Evolutionary conservation across 371 early-diverging fungal genomes (phyloP).

Genomic region (Amoeboaphelidium occidentale): DNA sequence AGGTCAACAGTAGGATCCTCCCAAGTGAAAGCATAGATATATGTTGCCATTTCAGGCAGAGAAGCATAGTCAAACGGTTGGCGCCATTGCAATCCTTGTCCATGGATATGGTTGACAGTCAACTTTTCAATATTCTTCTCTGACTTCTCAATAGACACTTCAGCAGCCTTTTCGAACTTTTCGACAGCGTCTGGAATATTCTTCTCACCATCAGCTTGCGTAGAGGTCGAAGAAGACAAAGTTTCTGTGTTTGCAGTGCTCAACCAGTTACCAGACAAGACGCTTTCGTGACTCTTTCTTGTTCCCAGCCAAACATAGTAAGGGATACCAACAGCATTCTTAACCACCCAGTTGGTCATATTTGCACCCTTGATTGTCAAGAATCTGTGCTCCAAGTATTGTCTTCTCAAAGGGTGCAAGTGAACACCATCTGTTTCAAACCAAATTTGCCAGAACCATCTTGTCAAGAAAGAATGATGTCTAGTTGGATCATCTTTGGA

Average conservation of each 20-base stretch:
- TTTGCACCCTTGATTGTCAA: conserved; percentile 42
- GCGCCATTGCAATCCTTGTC: conserved; percentile 27
- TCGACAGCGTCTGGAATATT: background rate
- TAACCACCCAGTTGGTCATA: conserved; percentile 40
- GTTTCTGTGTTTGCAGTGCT: too few species aligned
- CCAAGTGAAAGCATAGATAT: conserved; percentile 70
- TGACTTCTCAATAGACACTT: background rate
- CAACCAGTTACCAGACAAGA: too few species aligned
- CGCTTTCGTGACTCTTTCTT: conserved; percentile 6
- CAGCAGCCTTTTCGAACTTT: background rate
- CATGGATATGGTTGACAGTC: conserved; percentile 15
- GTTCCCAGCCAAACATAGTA: conserved; percentile 61
- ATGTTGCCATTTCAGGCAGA: conserved; percentile 43
- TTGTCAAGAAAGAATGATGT: conserved; percentile 39
- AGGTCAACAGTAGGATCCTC: conserved; percentile 58
- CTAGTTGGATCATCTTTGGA: conserved; percentile 23
- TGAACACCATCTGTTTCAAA: conserved; percentile 54
- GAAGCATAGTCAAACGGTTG: conserved; percentile 34
- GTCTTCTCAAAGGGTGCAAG: conserved; percentile 45
- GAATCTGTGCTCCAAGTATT: conserved; percentile 59
- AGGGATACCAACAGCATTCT: conserved; percentile 52
- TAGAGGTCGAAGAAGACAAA: too few species aligned
- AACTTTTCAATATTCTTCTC: background rate
- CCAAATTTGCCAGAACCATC: conserved; percentile 46
- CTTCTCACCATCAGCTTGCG: background rate